Conservation (phyloP, 129 eudicot species). For the Daucus carota region DH1_v3.0 NC_030386.2:561501-562000, state of each 20-base stretch:
- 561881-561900: not conserved
- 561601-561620: constrained; percentile 84
- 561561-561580: constrained; percentile 81
- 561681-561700: not conserved
- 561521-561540: constrained; percentile 86
- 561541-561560: constrained; percentile 83
- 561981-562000: not conserved
- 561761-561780: constrained; percentile 6
- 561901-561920: not conserved
- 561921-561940: not conserved
- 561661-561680: not conserved
- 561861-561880: not conserved
- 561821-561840: not conserved
- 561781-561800: constrained; percentile 1
- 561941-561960: not conserved
- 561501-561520: constrained; percentile 18
- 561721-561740: constrained; percentile 58
- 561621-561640: constrained; percentile 61
- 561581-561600: constrained; percentile 91
- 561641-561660: constrained; percentile 1
- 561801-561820: not conserved
- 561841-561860: constrained; percentile 32
- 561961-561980: not conserved
- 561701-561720: constrained; percentile 7
- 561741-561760: constrained; percentile 23